Base-by-base conservation (phyloP, 306 rosid genomes). In the Chamaecrista fasciculata region DNA sequence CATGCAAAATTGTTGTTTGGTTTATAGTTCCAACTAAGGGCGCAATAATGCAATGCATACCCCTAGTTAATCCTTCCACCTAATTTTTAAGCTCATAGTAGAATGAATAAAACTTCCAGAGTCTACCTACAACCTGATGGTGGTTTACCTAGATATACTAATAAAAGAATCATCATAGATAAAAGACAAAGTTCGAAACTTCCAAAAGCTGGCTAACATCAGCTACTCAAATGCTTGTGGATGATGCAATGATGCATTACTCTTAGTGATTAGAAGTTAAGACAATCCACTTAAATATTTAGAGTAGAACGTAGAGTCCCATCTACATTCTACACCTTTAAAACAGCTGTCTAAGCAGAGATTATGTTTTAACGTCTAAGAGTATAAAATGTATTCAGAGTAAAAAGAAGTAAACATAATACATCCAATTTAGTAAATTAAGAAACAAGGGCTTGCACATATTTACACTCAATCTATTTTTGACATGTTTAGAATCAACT, bases 301-400 rank as follows among this genome's bases (percentile, higher is more conserved):
- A 31, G 37, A 46, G n/a, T 6, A 49, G 20, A 3, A 65, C 15
- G 36, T 25, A 31, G 37, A 46, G n/a, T 6, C 14, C 47, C 53
- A 63, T 51, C 19, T 1, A 51, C 16, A 51, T 24, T 23, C 14
- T 25, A 21, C 33, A 46, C 42, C 50, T 11, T 25, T 39, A 42
- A 33, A 43, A 31, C 11, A 23, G 8, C 60, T 55, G 56, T 21
- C 52, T 42, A 52, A 20, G 53, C 49, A 8, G 33, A 11, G 2
- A 70, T 53, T 25, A 76, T 20, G 36, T 15, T 23, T 19, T 71
- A n/a, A n/a, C n/a, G n/a, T n/a, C 59, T 67, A 60, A 19, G 39
- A 28, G 49, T 18, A 33, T 60, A 55, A 67, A 15, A 63, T 2
- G 34, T 3, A 71, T 24, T 57, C 64, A 33, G 6, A 31, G 31